Evolutionary conservation across 192 early-diverging fungal species (phyloP), one percentile per base, ranked within the genome.

Genomic region (Chytriomyces confervae): DNA sequence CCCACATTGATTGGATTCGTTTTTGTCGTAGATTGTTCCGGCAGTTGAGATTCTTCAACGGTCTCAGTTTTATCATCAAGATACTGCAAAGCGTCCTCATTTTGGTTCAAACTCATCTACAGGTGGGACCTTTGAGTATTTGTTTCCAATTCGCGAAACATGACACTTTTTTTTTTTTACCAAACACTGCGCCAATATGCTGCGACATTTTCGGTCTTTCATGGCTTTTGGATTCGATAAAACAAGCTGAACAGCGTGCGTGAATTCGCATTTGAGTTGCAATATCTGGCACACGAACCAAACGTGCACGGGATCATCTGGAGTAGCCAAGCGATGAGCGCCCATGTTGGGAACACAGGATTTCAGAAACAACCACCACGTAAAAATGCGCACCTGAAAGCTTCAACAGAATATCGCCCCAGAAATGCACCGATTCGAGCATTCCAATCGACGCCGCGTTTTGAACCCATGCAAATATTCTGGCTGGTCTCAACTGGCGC

Each of bases 401-500:
- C 13, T 13, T 20, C 16, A 57, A 20, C 53, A 57, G 53, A 13
- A 57, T n/a, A 13, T 57, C 16, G 5, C 53, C 53, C 53, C 53
- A 57, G 53, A 57, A 57, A n/a, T n/a, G 13, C 16, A 20, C 53
- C 20, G 53, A 57, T n/a, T 57, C 53, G 53, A 57, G 53, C 53
- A 57, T 57, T 57, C 53, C 53, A n/a, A n/a, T 13, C 53, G 53
- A 57, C 20, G 53, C 53, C 53, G 53, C 53, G 53, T 57, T 57
- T 13, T 20, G 53, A 13, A 57, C 53, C 16, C 13, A 20, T 3
- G 53, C 53, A 57, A 20, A 13, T 2, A 57, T 4, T 57, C 53
- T 2, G 20, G 53, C 53, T 13, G 20, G 16, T 13, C 53, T 13
- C 53, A 57, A 57, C 20, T 57, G 13, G 53, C 13, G 53, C 20